A percentile compares a stretch with the other conserved stretches of the same genome.
Evolutionary conservation across 768 basidiomycete species (phyloP).

Genomic region (Suillus weaverae): DNA sequence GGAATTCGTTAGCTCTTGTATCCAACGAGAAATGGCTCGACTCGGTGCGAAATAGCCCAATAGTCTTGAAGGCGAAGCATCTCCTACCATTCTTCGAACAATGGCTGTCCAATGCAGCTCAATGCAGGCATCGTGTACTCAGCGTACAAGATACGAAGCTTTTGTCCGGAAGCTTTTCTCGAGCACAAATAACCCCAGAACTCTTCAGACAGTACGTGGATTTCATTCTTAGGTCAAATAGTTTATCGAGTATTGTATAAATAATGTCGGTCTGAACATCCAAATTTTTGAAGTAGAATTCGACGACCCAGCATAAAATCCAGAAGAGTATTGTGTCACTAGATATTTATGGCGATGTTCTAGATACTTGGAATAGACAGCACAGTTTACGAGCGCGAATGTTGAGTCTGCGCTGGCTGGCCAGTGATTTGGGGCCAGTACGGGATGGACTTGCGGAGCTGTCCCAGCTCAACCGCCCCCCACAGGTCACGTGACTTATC

Average conservation of each 20-base stretch:
- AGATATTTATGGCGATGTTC: no score
- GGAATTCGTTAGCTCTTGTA: background rate
- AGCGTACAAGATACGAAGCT: background rate
- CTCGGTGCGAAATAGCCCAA: background rate
- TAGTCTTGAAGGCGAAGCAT: background rate
- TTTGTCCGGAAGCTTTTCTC: background rate
- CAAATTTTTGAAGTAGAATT: background rate
- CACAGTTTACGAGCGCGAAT: no score
- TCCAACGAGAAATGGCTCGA: background rate
- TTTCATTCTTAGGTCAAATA: background rate
- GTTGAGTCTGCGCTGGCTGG: no score
- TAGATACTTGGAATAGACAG: no score
- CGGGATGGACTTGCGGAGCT: no score
- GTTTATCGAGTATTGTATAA: background rate
- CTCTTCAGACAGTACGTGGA: background rate
- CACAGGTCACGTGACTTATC: no score
- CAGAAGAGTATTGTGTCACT: no score
- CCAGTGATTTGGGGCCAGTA: no score
- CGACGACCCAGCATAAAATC: no score
- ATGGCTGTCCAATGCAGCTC: background rate
- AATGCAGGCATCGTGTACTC: background rate
- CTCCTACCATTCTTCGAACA: background rate
- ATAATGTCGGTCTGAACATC: background rate
- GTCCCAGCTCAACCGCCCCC: no score
- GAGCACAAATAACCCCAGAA: background rate